Conservation (phyloP, 2,329 filamentous ascomycete species). For the Phaeomoniella chlamydospora region DNA sequence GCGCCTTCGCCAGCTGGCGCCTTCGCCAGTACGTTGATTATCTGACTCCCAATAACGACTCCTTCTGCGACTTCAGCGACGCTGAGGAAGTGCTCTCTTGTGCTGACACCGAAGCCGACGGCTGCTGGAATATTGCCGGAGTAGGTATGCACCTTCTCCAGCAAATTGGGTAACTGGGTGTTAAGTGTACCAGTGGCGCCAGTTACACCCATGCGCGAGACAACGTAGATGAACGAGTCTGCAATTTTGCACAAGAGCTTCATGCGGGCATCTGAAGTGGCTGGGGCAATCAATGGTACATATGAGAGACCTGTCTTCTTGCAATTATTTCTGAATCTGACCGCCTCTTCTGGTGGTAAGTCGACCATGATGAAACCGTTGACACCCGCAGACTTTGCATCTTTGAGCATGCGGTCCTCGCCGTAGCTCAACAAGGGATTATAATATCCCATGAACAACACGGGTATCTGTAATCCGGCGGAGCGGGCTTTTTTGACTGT, state of each 20-base stretch:
- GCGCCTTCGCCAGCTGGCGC: slow-evolving; percentile 51
- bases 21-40: slow-evolving; percentile 65
- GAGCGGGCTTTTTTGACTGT: slow-evolving; percentile 72
- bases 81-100: slow-evolving; percentile 79
- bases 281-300: slow-evolving; percentile 88
- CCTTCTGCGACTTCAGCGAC: slow-evolving; percentile 77
- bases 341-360: slow-evolving; percentile 85
- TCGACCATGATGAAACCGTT: slow-evolving; percentile 98
- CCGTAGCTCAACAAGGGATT: slow-evolving; percentile 92
- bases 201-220: slow-evolving; percentile 93
- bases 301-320: slow-evolving; percentile 73
- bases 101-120: slow-evolving; percentile 93
- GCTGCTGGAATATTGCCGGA: slow-evolving; percentile 82
- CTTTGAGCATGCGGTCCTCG: slow-evolving; percentile 73
- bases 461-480: slow-evolving; percentile 63
- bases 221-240: slow-evolving; percentile 97
- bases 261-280: slow-evolving; percentile 87
- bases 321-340: slow-evolving; percentile 79
- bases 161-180: slow-evolving; percentile 63
- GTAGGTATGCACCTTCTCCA: slow-evolving; percentile 79
- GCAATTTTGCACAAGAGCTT: slow-evolving; percentile 90
- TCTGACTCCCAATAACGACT: slow-evolving; percentile 92
- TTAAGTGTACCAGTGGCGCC: slow-evolving; percentile 76
- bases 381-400: slow-evolving; percentile 70
- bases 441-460: slow-evolving; percentile 98